Conservation (phyloP, 768 basidiomycete genomes). For the Gymnopilus dilepis region DNA sequence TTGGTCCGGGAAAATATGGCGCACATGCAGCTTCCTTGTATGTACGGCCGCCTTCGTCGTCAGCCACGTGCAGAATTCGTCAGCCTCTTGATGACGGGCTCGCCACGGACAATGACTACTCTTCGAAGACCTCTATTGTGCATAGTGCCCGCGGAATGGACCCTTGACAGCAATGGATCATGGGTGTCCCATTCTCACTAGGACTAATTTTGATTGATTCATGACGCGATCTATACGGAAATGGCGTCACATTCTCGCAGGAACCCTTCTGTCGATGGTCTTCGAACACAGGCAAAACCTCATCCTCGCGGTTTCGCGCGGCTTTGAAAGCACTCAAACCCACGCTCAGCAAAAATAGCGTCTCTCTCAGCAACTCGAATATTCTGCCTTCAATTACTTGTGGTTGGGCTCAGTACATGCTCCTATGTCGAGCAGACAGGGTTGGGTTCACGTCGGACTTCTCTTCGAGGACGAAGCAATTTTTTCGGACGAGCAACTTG, state of each 20-base stretch:
- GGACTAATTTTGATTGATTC: not conserved
- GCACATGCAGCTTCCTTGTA: not conserved
- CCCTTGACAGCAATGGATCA: not conserved
- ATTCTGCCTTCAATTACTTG: not conserved
- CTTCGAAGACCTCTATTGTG: not conserved
- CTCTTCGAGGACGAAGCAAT: too few relatives aligned
- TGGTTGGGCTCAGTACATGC: not conserved
- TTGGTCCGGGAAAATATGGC: not conserved
- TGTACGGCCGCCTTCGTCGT: not conserved
- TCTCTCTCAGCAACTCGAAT: not conserved
- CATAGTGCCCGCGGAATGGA: not conserved
- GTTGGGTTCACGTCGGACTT: not conserved
- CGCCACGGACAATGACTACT: not conserved
- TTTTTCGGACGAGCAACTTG: not conserved
- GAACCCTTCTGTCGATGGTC: not conserved
- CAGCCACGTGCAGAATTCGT: conserved; percentile 16
- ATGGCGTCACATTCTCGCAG: conserved; percentile 26
- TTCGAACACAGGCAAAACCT: not conserved
- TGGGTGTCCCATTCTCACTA: not conserved
- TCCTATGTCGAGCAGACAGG: not conserved
- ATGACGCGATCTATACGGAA: conserved; percentile 20
- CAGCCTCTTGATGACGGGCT: conserved; percentile 1
- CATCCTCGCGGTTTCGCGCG: not conserved
- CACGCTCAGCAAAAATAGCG: not conserved
- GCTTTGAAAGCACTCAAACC: not conserved